Evolutionary conservation across 768 basidiomycete genomes (phyloP).

Genomic region (Paxillus ammoniavirescens): DNA sequence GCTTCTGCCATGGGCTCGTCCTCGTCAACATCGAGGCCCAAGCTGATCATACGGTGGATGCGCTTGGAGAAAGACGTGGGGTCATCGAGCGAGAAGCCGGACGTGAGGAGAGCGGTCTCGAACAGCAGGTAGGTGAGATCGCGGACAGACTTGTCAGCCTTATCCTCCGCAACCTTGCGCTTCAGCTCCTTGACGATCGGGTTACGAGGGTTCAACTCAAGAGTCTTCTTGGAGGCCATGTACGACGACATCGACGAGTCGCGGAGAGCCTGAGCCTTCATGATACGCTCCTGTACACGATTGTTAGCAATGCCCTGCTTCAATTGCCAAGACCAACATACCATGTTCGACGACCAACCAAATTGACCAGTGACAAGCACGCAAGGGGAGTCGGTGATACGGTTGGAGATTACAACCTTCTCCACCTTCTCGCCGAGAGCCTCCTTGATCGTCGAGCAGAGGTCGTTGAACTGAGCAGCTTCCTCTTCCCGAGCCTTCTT

Average conservation of each 20-base stretch:
- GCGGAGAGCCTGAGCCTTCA: constrained; percentile 97
- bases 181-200: constrained; percentile 95
- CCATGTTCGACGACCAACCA: constrained; percentile 99
- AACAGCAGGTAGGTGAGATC: constrained; percentile 95
- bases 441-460: constrained; percentile 96
- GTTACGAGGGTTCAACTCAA: constrained; percentile 92
- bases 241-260: constrained; percentile 98
- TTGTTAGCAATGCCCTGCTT: neutral
- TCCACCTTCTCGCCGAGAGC: constrained; percentile 99
- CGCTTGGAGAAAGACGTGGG: constrained; percentile 94
- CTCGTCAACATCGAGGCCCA: constrained; percentile 88
- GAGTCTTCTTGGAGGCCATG: constrained; percentile 98
- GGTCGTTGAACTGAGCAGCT: constrained; percentile 75
- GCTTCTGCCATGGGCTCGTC: constrained; percentile 43
- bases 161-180: constrained; percentile 94
- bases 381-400: constrained; percentile 94
- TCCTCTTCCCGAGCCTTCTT: constrained; percentile 89
- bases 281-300: constrained; percentile 77
- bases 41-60: constrained; percentile 94
- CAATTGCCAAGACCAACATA: constrained; percentile 28
- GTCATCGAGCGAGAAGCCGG: constrained; percentile 94
- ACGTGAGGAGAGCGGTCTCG: constrained; percentile 95
- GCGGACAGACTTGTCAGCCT: constrained; percentile 97
- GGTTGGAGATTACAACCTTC: constrained; percentile 98
- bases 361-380: constrained; percentile 98